Evolutionary conservation across 2,329 filamentous ascomycete genomes (phyloP).

Genomic region (Xenosphaeropsis pyriputrescens): DNA sequence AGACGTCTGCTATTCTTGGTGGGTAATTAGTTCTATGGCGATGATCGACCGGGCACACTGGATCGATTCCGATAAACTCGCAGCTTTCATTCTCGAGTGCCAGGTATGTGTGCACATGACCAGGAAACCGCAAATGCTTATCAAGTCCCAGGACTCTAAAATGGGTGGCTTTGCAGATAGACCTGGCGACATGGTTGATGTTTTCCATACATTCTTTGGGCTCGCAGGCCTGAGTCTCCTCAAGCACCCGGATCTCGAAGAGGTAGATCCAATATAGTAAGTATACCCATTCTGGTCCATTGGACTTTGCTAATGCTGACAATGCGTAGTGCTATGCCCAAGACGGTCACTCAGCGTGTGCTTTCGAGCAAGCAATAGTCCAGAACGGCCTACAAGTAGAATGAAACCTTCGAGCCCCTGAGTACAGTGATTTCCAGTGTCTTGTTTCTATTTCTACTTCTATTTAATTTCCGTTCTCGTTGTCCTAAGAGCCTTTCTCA

Average conservation of each 20-base stretch:
- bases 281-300: conserved; percentile 11
- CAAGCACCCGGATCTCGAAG: conserved; percentile 58
- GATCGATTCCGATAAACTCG: conserved; percentile 75
- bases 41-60: conserved; percentile 84
- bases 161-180: conserved; percentile 78
- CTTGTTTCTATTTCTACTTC: too few species aligned
- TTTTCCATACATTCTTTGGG: conserved; percentile 89
- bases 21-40: conserved; percentile 82
- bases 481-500: too few species aligned
- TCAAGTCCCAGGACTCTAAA: conserved; percentile 68
- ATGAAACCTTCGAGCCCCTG: too few species aligned
- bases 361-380: not conserved
- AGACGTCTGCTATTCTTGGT: conserved; percentile 98
- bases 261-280: conserved; percentile 80
- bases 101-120: conserved; percentile 33
- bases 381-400: too few species aligned
- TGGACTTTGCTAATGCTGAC: conserved; percentile 5
- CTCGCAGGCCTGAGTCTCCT: conserved; percentile 78
- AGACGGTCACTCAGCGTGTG: conserved; percentile 35
- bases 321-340: conserved; percentile 38
- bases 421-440: too few species aligned
- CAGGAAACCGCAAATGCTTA: conserved; percentile 2
- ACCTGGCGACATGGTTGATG: conserved; percentile 89
- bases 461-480: too few species aligned
- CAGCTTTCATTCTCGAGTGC: conserved; percentile 70